phyloP scores from a whole-genome alignment of 2,329 filamentous ascomycete species.

The Aspergillus phoenicis region DNA sequence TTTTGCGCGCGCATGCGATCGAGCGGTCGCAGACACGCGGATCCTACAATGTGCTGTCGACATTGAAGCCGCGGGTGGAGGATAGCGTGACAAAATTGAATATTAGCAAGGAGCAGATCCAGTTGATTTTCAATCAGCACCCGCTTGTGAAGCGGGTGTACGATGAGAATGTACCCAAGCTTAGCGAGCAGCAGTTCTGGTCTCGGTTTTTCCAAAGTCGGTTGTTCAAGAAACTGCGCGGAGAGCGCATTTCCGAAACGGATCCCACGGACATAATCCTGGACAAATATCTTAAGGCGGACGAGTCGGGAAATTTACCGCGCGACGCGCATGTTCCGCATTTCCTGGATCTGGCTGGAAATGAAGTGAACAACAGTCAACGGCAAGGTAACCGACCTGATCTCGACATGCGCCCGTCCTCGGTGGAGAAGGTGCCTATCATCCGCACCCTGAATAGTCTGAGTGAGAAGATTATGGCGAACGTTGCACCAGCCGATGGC shows the following conservation, averaged over 20 bases:
- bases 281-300: constrained; percentile 79
- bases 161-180: constrained; percentile 84
- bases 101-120: constrained; percentile 87
- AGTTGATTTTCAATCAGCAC: constrained; percentile 90
- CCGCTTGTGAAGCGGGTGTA: constrained; percentile 87
- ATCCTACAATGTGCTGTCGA: constrained; percentile 89
- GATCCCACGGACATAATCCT: constrained; percentile 78
- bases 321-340: constrained; percentile 71
- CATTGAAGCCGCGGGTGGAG: constrained; percentile 77
- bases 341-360: constrained; percentile 89
- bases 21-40: constrained; percentile 84
- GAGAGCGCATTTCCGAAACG: constrained; percentile 78
- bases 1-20: constrained; percentile 87
- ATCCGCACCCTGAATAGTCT: constrained; percentile 86
- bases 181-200: constrained; percentile 85
- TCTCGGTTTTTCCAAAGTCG: constrained; percentile 89
- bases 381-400: constrained; percentile 85
- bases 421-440: constrained; percentile 78
- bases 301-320: constrained; percentile 58
- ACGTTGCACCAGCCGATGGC: constrained; percentile 77
- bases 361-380: constrained; percentile 92
- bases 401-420: constrained; percentile 79
- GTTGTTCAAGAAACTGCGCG: constrained; percentile 86
- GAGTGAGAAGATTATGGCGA: constrained; percentile 89
- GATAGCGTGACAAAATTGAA: constrained; percentile 77